phyloP scores from a whole-genome alignment of 2,329 filamentous ascomycete genomes.

The Pseudogymnoascus sp. region DNA sequence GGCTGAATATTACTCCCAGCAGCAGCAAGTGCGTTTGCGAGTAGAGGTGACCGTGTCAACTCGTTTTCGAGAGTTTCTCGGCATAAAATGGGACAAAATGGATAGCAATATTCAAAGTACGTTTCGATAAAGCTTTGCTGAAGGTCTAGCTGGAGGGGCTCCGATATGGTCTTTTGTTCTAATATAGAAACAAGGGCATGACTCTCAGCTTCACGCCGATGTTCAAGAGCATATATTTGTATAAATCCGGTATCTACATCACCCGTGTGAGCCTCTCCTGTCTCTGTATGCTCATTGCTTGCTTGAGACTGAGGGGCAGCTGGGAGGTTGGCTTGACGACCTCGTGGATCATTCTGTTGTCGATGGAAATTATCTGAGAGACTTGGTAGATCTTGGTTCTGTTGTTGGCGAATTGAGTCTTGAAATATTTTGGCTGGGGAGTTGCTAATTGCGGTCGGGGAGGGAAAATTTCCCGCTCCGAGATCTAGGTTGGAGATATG shows the following conservation, averaged over 20 bases:
- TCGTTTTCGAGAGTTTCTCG: slow-evolving; percentile 27
- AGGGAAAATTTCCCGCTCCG: background rate
- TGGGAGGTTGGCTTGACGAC: background rate
- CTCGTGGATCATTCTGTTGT: background rate
- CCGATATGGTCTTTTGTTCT: slow-evolving; percentile 14
- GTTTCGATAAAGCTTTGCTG: slow-evolving; percentile 37
- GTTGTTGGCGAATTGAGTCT: background rate
- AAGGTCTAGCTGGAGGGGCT: slow-evolving; percentile 24
- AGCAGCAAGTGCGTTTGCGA: slow-evolving; percentile 34
- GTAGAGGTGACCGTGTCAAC: slow-evolving; percentile 29
- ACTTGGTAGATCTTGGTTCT: background rate
- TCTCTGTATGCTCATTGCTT: slow-evolving; percentile 2
- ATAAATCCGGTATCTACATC: background rate
- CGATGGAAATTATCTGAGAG: background rate
- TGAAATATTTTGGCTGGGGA: background rate
- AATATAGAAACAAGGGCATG: slow-evolving; percentile 23
- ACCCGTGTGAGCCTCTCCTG: background rate
- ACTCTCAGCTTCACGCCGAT: slow-evolving; percentile 27
- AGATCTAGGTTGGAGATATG: background rate
- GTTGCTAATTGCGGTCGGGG: background rate
- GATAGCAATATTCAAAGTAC: slow-evolving; percentile 36
- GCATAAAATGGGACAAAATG: slow-evolving; percentile 38
- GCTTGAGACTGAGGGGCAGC: background rate
- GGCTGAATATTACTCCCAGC: slow-evolving; percentile 37
- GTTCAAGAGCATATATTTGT: background rate